These are phyloP conservation scores for Aspergillus alliaceus DNA, from an alignment of 2,329 filamentous ascomycete species.

Conservation along the genomic window DNA sequence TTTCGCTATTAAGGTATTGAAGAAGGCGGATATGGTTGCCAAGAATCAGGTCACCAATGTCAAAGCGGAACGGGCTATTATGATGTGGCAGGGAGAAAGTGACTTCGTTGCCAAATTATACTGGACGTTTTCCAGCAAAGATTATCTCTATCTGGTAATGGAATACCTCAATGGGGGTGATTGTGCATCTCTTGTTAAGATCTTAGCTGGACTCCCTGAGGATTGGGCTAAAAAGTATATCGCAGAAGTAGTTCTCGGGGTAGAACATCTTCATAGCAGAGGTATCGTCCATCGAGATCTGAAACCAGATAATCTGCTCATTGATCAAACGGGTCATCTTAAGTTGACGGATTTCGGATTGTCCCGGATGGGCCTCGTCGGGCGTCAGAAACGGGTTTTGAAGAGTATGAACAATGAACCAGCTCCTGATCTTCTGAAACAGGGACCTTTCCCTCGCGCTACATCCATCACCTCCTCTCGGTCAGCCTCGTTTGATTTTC, in stretches of 20 bases:
- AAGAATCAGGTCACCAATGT: constrained; percentile 99
- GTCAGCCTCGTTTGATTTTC: constrained; percentile 89
- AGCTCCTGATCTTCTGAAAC: constrained; percentile 89
- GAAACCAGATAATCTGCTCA: constrained; percentile 95
- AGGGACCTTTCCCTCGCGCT: constrained; percentile 84
- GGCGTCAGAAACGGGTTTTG: constrained; percentile 90
- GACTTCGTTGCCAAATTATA: constrained; percentile 99
- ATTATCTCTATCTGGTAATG: constrained; percentile 98
- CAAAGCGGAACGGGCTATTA: constrained; percentile 96
- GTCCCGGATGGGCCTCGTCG: constrained; percentile 94
- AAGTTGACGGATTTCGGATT: constrained; percentile 97
- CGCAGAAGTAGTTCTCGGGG: constrained; percentile 92
- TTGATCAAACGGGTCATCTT: constrained; percentile 93
- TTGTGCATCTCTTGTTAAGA: constrained; percentile 93
- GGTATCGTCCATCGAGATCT: constrained; percentile 96
- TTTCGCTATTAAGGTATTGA: constrained; percentile 96
- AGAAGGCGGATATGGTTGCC: constrained; percentile 99
- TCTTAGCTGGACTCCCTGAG: constrained; percentile 86
- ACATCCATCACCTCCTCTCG: constrained; percentile 85
- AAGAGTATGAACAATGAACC: constrained; percentile 70
- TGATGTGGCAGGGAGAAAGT: constrained; percentile 99
- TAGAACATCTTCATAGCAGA: constrained; percentile 90
- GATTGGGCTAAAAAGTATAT: constrained; percentile 99
- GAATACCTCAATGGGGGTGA: constrained; percentile 98
- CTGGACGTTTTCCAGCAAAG: constrained; percentile 99